A percentile compares a stretch with the other conserved stretches of the same genome.
These are phyloP conservation scores for Saksenaea vasiformis DNA, from an alignment of 371 early-diverging fungal species.

Conservation along the genomic window DNA sequence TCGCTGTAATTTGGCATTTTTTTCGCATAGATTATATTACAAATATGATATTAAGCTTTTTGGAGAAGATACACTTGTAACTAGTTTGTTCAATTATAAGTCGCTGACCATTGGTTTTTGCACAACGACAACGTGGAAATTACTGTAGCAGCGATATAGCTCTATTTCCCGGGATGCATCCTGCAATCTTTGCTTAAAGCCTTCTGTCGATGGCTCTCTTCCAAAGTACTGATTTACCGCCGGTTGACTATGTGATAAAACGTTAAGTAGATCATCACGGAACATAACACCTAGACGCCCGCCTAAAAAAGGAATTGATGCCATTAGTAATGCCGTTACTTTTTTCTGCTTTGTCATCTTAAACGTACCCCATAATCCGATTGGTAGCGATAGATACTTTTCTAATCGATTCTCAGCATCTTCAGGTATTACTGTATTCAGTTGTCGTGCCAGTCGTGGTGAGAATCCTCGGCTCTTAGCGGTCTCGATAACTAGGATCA, in stretches of 20 bases:
- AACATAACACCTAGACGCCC: slow-evolving; percentile 12
- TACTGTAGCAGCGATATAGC: slow-evolving; percentile 29
- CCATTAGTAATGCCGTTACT: background rate
- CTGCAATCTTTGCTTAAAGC: background rate
- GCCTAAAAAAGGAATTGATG: background rate
- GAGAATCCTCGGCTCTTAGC: slow-evolving; percentile 21
- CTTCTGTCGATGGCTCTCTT: background rate
- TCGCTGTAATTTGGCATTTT: too few species aligned
- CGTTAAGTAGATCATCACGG: slow-evolving; percentile 11
- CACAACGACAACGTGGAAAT: slow-evolving; percentile 24
- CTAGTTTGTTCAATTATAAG: too few species aligned
- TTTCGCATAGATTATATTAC: too few species aligned
- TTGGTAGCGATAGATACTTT: slow-evolving; percentile 16
- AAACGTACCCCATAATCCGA: slow-evolving; percentile 11
- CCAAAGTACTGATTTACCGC: background rate
- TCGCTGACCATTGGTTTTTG: slow-evolving; percentile 6
- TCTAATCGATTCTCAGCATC: slow-evolving; percentile 21
- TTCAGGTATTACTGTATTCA: slow-evolving; percentile 17
- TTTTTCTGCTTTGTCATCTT: background rate
- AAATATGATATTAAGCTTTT: too few species aligned
- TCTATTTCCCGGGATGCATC: slow-evolving; percentile 21
- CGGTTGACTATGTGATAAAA: background rate
- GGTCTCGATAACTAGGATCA: slow-evolving; percentile 10
- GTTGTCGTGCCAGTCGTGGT: slow-evolving; percentile 13
- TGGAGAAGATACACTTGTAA: too few species aligned